Conservation (phyloP, 148 eudicot species). For the Rhododendron simsii region DNA sequence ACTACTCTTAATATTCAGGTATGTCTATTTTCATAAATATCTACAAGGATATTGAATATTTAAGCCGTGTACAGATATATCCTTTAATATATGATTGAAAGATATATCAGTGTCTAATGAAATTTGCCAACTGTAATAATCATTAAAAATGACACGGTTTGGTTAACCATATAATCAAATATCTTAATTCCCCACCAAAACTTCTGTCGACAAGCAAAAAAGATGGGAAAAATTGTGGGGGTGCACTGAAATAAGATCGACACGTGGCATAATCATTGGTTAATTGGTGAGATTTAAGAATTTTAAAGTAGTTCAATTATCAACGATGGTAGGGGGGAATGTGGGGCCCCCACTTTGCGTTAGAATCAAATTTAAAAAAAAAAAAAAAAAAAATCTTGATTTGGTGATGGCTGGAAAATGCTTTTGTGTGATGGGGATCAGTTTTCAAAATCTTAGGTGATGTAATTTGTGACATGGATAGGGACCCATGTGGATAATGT, state of each 20-base stretch:
- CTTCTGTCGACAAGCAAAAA: neutral
- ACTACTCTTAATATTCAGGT: neutral
- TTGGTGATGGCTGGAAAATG: neutral
- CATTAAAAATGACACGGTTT: neutral
- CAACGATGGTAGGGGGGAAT: neutral
- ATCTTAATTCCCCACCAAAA: neutral
- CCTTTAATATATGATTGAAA: neutral
- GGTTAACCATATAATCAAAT: conserved; percentile 3
- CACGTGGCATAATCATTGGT: conserved; percentile 8
- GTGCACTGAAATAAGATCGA: neutral
- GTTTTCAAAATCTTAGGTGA: neutral
- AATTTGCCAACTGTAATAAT: conserved; percentile 15
- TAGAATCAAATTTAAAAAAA: conserved; percentile 6
- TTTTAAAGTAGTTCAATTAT: conserved; percentile 3
- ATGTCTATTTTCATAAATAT: neutral
- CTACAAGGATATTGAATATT: neutral
- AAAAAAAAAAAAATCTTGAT: neutral
- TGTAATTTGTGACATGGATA: neutral
- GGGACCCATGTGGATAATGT: conserved; percentile 1
- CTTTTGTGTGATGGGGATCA: neutral
- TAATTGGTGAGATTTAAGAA: neutral
- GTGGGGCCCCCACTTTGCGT: neutral
- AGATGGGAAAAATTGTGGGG: no score
- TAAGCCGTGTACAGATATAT: neutral
- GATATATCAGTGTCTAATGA: conserved; percentile 1